phyloP scores from a whole-genome alignment of 1,284 basidiomycete species.

The Sanghuangporus weigelae region DNA sequence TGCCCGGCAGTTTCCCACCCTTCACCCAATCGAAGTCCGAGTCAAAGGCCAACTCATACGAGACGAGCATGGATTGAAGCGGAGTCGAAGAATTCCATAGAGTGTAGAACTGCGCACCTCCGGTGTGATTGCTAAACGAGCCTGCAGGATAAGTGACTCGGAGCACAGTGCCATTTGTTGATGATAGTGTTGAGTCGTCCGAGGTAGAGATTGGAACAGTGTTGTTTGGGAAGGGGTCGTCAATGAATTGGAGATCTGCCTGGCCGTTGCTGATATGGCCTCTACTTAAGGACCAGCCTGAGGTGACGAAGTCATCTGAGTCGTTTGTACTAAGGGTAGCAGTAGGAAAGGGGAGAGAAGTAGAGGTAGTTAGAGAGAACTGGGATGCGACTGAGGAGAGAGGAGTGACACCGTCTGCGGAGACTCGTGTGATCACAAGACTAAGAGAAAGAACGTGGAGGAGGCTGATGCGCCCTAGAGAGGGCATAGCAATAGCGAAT shows the following conservation, averaged over 20 bases:
- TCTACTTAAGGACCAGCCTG: conserved; percentile 56
- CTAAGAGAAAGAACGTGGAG: conserved; percentile 7
- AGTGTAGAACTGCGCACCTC: conserved; percentile 61
- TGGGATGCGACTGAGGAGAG: conserved; percentile 42
- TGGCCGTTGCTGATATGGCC: conserved; percentile 54
- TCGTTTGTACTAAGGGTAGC: conserved; percentile 48
- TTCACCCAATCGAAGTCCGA: conserved; percentile 43
- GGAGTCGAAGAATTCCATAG: conserved; percentile 53
- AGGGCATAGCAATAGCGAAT: not conserved
- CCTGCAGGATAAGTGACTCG: conserved; percentile 60
- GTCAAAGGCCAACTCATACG: conserved; percentile 71
- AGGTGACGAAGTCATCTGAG: conserved; percentile 48
- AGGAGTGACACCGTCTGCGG: conserved; percentile 16
- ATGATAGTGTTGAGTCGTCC: conserved; percentile 24
- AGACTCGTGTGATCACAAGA: not conserved
- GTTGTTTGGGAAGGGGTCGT: conserved; percentile 55
- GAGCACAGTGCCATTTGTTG: conserved; percentile 48
- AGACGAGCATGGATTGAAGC: conserved; percentile 59
- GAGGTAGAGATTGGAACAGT: conserved; percentile 31
- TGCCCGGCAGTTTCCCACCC: conserved; percentile 45
- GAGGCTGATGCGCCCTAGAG: not conserved
- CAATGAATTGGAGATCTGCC: conserved; percentile 53
- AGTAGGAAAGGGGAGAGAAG: conserved; percentile 60
- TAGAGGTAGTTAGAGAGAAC: conserved; percentile 57
- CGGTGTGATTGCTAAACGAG: conserved; percentile 52